Conservation (phyloP, 2,329 filamentous ascomycete species). For the Cladosporium sp. region DNA sequence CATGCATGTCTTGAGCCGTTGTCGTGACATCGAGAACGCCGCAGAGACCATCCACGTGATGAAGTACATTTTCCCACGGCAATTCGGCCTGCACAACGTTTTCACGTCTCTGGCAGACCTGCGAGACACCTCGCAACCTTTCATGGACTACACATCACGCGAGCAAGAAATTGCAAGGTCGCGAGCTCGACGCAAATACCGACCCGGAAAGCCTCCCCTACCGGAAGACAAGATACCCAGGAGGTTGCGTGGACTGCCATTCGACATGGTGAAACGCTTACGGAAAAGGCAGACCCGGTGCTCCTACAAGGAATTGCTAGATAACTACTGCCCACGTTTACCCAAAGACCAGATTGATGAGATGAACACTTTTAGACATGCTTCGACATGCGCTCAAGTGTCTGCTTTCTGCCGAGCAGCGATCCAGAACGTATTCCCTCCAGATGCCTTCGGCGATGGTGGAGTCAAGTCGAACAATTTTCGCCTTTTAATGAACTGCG, state of each 20-base stretch:
- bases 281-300: conserved; percentile 68
- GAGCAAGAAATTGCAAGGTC: conserved; percentile 65
- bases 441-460: conserved; percentile 64
- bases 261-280: conserved; percentile 58
- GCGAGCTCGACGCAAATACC: background rate
- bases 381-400: conserved; percentile 61
- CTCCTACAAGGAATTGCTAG: conserved; percentile 70
- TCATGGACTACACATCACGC: conserved; percentile 79
- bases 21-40: conserved; percentile 41
- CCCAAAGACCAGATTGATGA: background rate
- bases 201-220: background rate
- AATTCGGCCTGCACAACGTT: conserved; percentile 88
- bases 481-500: conserved; percentile 52
- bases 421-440: conserved; percentile 65
- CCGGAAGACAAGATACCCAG: conserved; percentile 1
- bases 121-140: conserved; percentile 61
- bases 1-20: conserved; percentile 78
- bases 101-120: conserved; percentile 66
- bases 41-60: conserved; percentile 63
- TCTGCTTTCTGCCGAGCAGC: conserved; percentile 83
- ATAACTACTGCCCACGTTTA: conserved; percentile 67
- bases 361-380: conserved; percentile 53
- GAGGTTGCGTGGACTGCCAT: conserved; percentile 58
- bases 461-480: conserved; percentile 54
- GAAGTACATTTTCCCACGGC: conserved; percentile 89